A percentile compares a stretch with the other conserved stretches of the same genome.
phyloP scores from a whole-genome alignment of 495 filamentous ascomycete genomes.

The Collariella sp. region DNA sequence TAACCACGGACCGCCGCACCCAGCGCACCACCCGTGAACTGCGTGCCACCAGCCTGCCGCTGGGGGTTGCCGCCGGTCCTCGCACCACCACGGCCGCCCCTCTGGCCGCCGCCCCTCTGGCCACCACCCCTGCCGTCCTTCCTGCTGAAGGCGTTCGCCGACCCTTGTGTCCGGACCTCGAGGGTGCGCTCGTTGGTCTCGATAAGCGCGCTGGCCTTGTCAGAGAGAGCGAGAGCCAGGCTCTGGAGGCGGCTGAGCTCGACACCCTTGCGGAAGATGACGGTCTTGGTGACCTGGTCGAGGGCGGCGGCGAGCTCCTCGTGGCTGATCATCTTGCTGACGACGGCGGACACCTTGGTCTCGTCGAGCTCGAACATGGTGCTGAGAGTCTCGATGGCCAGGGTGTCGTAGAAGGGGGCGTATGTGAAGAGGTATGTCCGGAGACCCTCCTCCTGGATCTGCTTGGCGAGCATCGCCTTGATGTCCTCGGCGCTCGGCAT shows the following conservation, averaged over 20 bases:
- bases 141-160: conserved; percentile 87
- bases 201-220: conserved; percentile 92
- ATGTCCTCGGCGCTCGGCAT: conserved; percentile 83
- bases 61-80: conserved; percentile 43
- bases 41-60: conserved; percentile 49
- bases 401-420: conserved; percentile 96
- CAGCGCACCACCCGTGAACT: conserved; percentile 50
- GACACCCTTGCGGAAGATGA: conserved; percentile 99
- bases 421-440: conserved; percentile 99
- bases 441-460: conserved; percentile 97
- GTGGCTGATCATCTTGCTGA: conserved; percentile 99
- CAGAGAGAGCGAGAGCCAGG: conserved; percentile 82
- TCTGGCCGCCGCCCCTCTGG: conserved; percentile 56
- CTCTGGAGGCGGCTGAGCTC: conserved; percentile 94
- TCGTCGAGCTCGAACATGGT: conserved; percentile 91
- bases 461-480: conserved; percentile 91
- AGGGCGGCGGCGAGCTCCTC: conserved; percentile 93
- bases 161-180: conserved; percentile 93
- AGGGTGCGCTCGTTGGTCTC: conserved; percentile 95
- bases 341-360: conserved; percentile 84
- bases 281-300: conserved; percentile 93
- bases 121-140: conserved; percentile 71
- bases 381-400: conserved; percentile 73
- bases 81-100: conserved; percentile 60
- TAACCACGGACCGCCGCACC: conserved; percentile 48